Base-by-base conservation (phyloP, 2,329 filamentous ascomycete genomes). In the Ceratocystis ficicola region DNA sequence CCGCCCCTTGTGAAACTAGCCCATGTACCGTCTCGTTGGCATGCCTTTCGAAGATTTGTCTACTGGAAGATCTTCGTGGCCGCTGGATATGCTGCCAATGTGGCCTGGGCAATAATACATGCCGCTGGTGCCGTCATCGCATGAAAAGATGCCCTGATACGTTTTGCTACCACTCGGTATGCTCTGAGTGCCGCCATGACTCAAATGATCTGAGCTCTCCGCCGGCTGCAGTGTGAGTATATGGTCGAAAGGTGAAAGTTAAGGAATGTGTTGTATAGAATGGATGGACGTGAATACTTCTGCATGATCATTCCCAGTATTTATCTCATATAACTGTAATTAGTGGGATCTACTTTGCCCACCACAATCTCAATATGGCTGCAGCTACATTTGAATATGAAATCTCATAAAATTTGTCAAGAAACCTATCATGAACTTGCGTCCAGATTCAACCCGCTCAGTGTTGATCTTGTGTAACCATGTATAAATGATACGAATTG, bases 141-240 rank as follows among this genome's bases (percentile, higher is more conserved):
- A 76, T 78, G 75, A 74, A 73, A 64, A 75, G 74, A 12, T 77
- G 77, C 68, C 78, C 79, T 8, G 77, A 82, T 68, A 79, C 78
- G 1, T 77, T 81, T 57, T 83, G 80, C 71, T 80, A 80, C 68
- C 81, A 83, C 67, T 72, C 73, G n/a, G 76, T 80, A 63, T 83
- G 80, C 70, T 71, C 73, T 48, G 70, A 69, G 2, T 82, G 80
- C 68, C 73, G 72, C 57, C 68, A 74, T 10, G 77, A 80, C 66
- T 41, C 44, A 28, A 50, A 6, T 10, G 61, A 63, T 15, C 12
- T 63, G 44, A 50, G 25, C 6, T 15, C 61, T 12, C 44, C 61
- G 5, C 8, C 52, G 5, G 22, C 52, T 30, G 28, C 52, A 17
- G 15, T 25, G 44, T 57, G 28, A 59, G 62, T 17, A n/a, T 3